These are phyloP conservation scores for Candida coleopterorum DNA, from an alignment of 805 yeast species.

Conservation along the genomic window DNA sequence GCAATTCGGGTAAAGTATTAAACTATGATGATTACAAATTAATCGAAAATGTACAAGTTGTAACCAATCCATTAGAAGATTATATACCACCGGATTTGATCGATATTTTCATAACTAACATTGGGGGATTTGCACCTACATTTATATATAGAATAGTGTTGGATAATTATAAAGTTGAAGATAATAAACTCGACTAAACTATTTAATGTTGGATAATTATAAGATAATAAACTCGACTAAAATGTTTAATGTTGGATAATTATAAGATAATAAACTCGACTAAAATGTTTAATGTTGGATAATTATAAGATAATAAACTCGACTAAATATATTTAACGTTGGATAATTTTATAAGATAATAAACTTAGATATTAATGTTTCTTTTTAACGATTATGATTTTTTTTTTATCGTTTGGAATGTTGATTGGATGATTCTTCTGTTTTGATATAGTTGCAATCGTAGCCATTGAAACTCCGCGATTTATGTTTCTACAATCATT, in stretches of 20 bases:
- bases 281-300: slow-evolving; percentile 77
- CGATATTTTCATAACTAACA: slow-evolving; percentile 89
- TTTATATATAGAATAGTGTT: slow-evolving; percentile 92
- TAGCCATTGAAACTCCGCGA: not conserved
- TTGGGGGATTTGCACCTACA: slow-evolving; percentile 95
- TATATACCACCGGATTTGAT: slow-evolving; percentile 92
- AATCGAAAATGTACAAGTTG: slow-evolving; percentile 69
- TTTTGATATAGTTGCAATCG: not conserved
- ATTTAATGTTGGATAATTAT: slow-evolving; percentile 91
- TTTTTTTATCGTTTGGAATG: not conserved
- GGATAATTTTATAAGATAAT: no score
- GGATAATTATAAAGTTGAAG: slow-evolving; percentile 88
- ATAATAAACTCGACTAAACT: slow-evolving; percentile 55
- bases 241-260: slow-evolving; percentile 87
- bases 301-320: slow-evolving; percentile 81
- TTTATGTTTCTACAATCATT: not conserved
- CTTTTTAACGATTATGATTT: not conserved
- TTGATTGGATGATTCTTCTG: no score
- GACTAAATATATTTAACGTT: no score
- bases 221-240: slow-evolving; percentile 66
- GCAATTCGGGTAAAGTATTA: slow-evolving; percentile 86
- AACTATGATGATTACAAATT: slow-evolving; percentile 66
- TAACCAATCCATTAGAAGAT: slow-evolving; percentile 81
- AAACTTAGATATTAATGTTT: not conserved
- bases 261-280: slow-evolving; percentile 75